Conservation (phyloP, 345 rosid species). For the Nephelium lappaceum region DNA sequence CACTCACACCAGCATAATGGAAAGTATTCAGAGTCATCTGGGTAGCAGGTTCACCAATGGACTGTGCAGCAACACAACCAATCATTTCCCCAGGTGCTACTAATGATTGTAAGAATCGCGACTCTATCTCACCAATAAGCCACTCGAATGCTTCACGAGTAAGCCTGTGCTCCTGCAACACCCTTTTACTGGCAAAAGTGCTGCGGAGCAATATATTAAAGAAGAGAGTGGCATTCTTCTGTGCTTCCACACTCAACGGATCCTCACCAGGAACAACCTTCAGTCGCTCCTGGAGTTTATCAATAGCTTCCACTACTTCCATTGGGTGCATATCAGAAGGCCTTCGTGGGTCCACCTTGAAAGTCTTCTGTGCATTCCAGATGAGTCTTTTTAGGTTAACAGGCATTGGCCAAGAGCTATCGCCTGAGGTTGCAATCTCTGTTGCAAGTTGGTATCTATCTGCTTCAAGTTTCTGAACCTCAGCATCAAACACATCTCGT, state of each 20-base stretch:
- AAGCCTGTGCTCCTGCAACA: slow-evolving; percentile 92
- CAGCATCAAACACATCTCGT: slow-evolving; percentile 93
- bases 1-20: slow-evolving; percentile 99
- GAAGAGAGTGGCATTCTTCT: slow-evolving; percentile 97
- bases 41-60: slow-evolving; percentile 99
- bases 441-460: slow-evolving; percentile 89
- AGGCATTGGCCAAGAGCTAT: slow-evolving; percentile 89
- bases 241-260: slow-evolving; percentile 93
- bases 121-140: slow-evolving; percentile 97
- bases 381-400: slow-evolving; percentile 93
- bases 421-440: slow-evolving; percentile 94
- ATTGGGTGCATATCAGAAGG: slow-evolving; percentile 92
- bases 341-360: slow-evolving; percentile 73
- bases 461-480: slow-evolving; percentile 85
- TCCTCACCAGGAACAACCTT: slow-evolving; percentile 96
- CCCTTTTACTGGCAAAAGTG: slow-evolving; percentile 96
- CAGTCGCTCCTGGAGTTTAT: slow-evolving; percentile 93
- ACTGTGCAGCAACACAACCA: slow-evolving; percentile 99
- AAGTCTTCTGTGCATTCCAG: slow-evolving; percentile 98
- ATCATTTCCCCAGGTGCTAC: slow-evolving; percentile 99
- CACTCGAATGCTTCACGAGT: slow-evolving; percentile 97
- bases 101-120: slow-evolving; percentile 83
- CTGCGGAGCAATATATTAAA: slow-evolving; percentile 93
- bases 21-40: slow-evolving; percentile 99
- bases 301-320: slow-evolving; percentile 96